Evolutionary conservation across 2,329 filamentous ascomycete genomes (phyloP).

Genomic region (Samsoniella hepiali): DNA sequence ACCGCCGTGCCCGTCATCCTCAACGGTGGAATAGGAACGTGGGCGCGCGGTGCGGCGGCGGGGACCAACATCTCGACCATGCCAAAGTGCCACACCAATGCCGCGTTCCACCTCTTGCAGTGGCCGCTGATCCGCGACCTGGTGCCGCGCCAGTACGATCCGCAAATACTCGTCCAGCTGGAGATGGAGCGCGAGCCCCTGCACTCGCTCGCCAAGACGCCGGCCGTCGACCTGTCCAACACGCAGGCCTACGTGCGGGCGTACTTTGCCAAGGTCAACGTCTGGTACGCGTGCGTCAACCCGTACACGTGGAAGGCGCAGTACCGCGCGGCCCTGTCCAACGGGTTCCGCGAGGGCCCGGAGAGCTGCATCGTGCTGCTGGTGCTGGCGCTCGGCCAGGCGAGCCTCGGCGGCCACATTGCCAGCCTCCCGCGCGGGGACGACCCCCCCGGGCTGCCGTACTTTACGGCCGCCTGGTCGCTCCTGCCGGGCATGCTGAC

Average conservation of each 20-base stretch:
- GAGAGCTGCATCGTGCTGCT: conserved; percentile 81
- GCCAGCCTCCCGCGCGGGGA: conserved; percentile 58
- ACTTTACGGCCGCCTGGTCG: conserved; percentile 78
- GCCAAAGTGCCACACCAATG: conserved; percentile 81
- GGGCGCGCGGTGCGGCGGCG: conserved; percentile 52
- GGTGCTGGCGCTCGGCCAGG: conserved; percentile 73
- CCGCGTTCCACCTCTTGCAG: conserved; percentile 72
- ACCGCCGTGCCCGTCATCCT: conserved; percentile 53
- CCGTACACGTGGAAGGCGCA: conserved; percentile 75
- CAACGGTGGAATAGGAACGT: conserved; percentile 67
- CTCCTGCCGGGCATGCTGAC: conserved; percentile 77
- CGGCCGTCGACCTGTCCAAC: conserved; percentile 69
- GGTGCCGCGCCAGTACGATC: conserved; percentile 73
- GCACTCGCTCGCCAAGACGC: conserved; percentile 60
- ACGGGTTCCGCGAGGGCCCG: conserved; percentile 72
- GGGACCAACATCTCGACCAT: conserved; percentile 73
- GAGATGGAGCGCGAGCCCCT: conserved; percentile 79
- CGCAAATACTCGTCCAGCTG: conserved; percentile 75
- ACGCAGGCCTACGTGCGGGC: conserved; percentile 72
- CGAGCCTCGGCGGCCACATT: conserved; percentile 72
- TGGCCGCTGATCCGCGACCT: conserved; percentile 79
- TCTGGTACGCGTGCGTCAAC: conserved; percentile 84
- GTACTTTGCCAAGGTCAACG: conserved; percentile 77
- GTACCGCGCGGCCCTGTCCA: conserved; percentile 71
- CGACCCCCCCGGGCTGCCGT: conserved; percentile 69